Conservation (phyloP, 192 early-diverging fungal genomes). For the Haplosporangium gracile region DNA sequence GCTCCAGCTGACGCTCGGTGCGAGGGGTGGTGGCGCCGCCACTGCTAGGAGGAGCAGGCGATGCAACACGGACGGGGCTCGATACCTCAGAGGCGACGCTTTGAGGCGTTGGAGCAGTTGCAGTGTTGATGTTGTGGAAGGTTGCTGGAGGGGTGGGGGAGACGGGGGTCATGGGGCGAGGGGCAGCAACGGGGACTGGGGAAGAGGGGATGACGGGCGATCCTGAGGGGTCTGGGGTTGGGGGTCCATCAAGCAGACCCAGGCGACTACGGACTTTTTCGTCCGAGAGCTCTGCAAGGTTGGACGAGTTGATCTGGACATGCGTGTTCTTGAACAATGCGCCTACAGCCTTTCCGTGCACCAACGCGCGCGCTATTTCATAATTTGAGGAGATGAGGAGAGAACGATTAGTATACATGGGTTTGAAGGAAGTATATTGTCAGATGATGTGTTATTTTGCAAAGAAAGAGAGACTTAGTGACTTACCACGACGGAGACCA, state of each 20-base stretch:
- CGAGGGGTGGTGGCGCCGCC: conserved; percentile 23
- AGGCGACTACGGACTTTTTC: conserved; percentile 32
- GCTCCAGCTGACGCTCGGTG: conserved; percentile 48
- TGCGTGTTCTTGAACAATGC: conserved; percentile 60
- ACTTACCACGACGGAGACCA: conserved; percentile 51
- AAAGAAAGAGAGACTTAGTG: background rate
- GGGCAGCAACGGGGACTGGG: conserved; percentile 11
- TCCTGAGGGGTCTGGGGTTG: conserved; percentile 31
- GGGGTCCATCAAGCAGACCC: conserved; percentile 31
- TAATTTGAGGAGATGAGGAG: background rate
- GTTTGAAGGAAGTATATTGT: background rate
- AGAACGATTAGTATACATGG: background rate
- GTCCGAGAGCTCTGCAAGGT: conserved; percentile 32
- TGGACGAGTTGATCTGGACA: conserved; percentile 46
- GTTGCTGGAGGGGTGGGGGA: conserved; percentile 16
- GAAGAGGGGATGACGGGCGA: conserved; percentile 40
- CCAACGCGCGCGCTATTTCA: conserved; percentile 68
- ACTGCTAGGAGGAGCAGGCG: background rate
- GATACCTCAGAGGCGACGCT: conserved; percentile 8
- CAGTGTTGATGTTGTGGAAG: conserved; percentile 21
- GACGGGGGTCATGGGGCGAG: conserved; percentile 45
- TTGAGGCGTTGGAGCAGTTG: conserved; percentile 9
- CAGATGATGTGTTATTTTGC: background rate
- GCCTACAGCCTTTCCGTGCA: conserved; percentile 73
- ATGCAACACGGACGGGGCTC: conserved; percentile 29